These are phyloP conservation scores for Uronychia setigera DNA, from an alignment of 73 alveolate genomes.

Conservation along the genomic window DNA sequence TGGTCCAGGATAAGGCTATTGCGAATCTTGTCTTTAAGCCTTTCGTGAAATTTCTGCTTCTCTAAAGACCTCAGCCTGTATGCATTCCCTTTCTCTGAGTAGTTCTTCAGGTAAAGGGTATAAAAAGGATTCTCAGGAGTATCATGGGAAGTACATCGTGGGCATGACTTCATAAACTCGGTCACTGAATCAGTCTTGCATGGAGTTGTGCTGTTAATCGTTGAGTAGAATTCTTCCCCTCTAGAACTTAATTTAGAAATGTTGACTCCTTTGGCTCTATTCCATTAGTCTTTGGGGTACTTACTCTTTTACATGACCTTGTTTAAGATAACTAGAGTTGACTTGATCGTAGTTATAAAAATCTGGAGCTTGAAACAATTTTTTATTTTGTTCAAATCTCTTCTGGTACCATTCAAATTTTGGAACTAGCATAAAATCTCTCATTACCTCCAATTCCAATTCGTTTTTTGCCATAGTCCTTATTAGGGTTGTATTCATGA, in stretches of 20 bases:
- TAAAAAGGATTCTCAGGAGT: background rate
- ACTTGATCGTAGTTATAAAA: background rate
- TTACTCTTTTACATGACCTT: background rate
- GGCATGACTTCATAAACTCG: background rate
- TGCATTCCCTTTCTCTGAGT: background rate
- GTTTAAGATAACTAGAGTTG: background rate
- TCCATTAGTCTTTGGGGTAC: background rate
- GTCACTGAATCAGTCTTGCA: background rate
- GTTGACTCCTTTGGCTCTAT: background rate
- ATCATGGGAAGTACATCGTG: background rate
- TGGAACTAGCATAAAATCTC: background rate
- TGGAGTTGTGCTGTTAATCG: background rate
- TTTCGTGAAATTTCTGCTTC: too few relatives aligned
- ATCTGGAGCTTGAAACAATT: background rate
- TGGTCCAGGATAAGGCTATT: too few relatives aligned
- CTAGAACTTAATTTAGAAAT: background rate
- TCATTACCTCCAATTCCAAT: background rate
- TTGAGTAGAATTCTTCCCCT: background rate
- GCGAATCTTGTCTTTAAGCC: too few relatives aligned
- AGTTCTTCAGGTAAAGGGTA: background rate
- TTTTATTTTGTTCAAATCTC: background rate
- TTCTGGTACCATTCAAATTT: background rate
- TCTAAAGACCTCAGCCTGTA: too few relatives aligned
- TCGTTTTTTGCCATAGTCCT: background rate
- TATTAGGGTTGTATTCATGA: background rate